Conservation (phyloP, 2,329 filamentous ascomycete genomes). For the Colletotrichum tofieldiae region DNA sequence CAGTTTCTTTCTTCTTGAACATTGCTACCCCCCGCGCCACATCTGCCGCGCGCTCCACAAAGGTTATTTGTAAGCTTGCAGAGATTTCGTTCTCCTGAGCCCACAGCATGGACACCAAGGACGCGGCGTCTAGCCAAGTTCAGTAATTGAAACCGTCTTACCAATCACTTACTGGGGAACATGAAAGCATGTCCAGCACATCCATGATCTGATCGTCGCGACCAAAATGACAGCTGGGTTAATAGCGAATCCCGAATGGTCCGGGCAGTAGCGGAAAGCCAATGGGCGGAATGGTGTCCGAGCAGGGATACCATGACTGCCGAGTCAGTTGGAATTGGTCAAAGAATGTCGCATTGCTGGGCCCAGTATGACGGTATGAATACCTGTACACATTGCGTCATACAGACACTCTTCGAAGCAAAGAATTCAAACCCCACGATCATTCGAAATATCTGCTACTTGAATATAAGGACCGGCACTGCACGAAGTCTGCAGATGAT, state of each 20-base stretch:
- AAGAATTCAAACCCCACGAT: conserved; percentile 2
- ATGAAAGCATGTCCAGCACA: conserved; percentile 17
- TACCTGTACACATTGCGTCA: conserved; percentile 31
- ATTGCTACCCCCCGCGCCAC: not conserved
- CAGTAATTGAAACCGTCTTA: not conserved
- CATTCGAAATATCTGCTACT: not conserved
- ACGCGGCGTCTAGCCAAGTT: not conserved
- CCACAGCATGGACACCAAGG: not conserved
- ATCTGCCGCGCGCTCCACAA: not conserved
- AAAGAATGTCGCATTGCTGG: conserved; percentile 20
- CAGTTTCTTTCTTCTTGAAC: not conserved
- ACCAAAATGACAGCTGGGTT: not conserved
- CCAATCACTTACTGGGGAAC: conserved; percentile 6
- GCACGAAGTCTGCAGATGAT: not conserved
- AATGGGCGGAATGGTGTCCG: conserved; percentile 8
- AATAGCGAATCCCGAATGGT: conserved; percentile 5
- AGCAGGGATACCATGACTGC: conserved; percentile 8
- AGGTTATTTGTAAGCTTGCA: conserved; percentile 7
- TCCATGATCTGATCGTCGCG: conserved; percentile 15
- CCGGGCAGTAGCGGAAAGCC: conserved; percentile 5
- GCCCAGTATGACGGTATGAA: conserved; percentile 27
- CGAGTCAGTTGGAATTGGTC: conserved; percentile 18
- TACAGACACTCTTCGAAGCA: conserved; percentile 19
- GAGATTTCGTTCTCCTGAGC: not conserved
- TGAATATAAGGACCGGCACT: not conserved